Evolutionary conservation across 1,284 basidiomycete genomes (phyloP), one percentile per base, ranked within the genome.

Genomic region (Sanguinoderma infundibulare): DNA sequence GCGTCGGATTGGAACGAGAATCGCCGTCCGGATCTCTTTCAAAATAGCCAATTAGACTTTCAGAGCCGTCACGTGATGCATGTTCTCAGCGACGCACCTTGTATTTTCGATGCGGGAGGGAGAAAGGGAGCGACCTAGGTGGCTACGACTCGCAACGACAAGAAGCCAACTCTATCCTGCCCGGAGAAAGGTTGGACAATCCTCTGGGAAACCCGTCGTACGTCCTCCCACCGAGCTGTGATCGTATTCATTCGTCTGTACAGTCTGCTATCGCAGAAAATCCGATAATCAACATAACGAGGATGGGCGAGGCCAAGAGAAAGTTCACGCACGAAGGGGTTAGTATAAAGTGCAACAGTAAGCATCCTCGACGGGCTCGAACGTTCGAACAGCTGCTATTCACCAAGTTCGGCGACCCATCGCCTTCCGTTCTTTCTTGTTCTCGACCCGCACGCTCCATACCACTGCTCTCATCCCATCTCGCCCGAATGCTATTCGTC

Each of bases 1-100:
- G 56, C 55, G 56, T 56, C 53, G 38, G 47, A 44, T 54, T 59
- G 59, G 46, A 22, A 55, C 54, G 34, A 60, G 59, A 52, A 62
- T 62, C 59, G 51, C 64, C 60, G 61, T 42, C 58, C 30, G 17
- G 61, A 62, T 61, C 58, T 59, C 49, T 15, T 32, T 59, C 39
- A 55, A 61, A 55, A 58, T 66, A 66, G 65, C 55, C 65, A 63
- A 66, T 66, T 66, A 66, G 65, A 17, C 65, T 66, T 66, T 63
- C 64, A 66, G 65, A 60, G 55, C 40, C 30, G 57, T 62, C 65
- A 62, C 62, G 62, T 62, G 65, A 63, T 44, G 7, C 30, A 36
- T 17, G 50, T 61, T 61, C 59, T 59, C 53, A 50, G 52, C 53
- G 47, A 63, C 64, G 42, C 59, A 56, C 53, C 61, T 58, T 57